Evolutionary conservation across 352 stramenopile species (phyloP).

Genomic region (Globisporangium paddicum): DNA sequence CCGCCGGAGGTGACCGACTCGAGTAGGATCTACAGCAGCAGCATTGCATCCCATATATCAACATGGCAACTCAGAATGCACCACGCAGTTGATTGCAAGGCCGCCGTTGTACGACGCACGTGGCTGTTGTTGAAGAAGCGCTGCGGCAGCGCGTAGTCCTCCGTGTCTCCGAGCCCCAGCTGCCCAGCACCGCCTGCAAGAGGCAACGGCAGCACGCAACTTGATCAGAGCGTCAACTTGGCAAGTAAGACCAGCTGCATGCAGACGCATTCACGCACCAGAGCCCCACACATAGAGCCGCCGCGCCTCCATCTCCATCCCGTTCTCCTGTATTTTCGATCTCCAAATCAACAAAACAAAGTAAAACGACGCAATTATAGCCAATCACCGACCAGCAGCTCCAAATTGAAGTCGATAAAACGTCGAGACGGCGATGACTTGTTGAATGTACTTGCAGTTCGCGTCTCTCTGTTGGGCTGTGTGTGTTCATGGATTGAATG

Average conservation of each 20-base stretch:
- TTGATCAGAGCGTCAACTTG: not conserved
- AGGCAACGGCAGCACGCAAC: not conserved
- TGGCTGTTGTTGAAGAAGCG: conserved; percentile 15
- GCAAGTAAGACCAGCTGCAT: not conserved
- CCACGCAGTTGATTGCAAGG: not conserved
- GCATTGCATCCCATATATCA: not conserved
- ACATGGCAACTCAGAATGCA: not conserved
- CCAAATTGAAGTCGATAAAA: not conserved
- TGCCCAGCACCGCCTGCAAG: conserved; percentile 54
- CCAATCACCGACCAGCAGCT: conserved; percentile 1
- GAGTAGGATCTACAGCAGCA: conserved; percentile 16
- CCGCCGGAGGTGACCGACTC: conserved; percentile 47
- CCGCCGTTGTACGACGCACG: not conserved
- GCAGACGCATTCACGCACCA: conserved; percentile 19
- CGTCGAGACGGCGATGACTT: not conserved
- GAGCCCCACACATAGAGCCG: conserved; percentile 47
- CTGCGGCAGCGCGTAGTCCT: conserved; percentile 59
- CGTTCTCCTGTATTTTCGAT: not conserved
- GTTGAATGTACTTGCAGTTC: not conserved
- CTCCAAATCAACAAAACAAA: too few relatives aligned
- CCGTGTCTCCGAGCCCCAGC: conserved; percentile 44
- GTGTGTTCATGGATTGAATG: not conserved
- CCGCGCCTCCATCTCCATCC: not conserved
- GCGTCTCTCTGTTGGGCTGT: not conserved
- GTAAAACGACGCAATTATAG: not conserved